Evolutionary conservation across 2,329 filamentous ascomycete species (phyloP).

Genomic region (Cercospora citrullina): DNA sequence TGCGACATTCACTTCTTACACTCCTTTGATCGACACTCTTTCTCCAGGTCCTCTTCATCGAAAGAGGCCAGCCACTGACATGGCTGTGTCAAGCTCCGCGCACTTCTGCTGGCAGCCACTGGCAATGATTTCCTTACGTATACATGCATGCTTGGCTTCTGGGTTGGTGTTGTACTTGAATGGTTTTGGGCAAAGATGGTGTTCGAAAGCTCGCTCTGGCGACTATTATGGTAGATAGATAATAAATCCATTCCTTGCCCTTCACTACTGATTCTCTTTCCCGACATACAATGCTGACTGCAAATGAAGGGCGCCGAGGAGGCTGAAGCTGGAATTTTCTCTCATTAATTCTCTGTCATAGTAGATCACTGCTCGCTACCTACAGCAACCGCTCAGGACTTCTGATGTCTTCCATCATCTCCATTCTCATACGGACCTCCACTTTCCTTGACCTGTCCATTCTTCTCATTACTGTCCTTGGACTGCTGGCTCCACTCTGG

Average conservation of each 20-base stretch:
- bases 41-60: slow-evolving; percentile 17
- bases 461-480: slow-evolving; percentile 60
- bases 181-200: background rate
- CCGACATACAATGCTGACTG: background rate
- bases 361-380: background rate
- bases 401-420: slow-evolving; percentile 41
- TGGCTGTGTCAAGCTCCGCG: slow-evolving; percentile 22
- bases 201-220: background rate
- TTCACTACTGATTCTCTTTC: background rate
- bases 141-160: background rate
- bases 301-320: background rate
- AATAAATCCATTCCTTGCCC: background rate
- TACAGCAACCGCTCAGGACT: slow-evolving; percentile 19
- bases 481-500: slow-evolving; percentile 59
- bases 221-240: background rate
- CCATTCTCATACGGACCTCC: slow-evolving; percentile 41
- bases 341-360: background rate
- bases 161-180: background rate
- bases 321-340: background rate
- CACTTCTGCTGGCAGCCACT: slow-evolving; percentile 12
- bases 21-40: slow-evolving; percentile 8
- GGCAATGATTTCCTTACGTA: background rate
- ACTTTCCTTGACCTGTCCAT: slow-evolving; percentile 54
- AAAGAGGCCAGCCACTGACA: slow-evolving; percentile 18
- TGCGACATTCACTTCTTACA: slow-evolving; percentile 15